These are phyloP conservation scores for Drechslera avenae DNA, from an alignment of 2,329 filamentous ascomycete genomes.

Conservation along the genomic window DNA sequence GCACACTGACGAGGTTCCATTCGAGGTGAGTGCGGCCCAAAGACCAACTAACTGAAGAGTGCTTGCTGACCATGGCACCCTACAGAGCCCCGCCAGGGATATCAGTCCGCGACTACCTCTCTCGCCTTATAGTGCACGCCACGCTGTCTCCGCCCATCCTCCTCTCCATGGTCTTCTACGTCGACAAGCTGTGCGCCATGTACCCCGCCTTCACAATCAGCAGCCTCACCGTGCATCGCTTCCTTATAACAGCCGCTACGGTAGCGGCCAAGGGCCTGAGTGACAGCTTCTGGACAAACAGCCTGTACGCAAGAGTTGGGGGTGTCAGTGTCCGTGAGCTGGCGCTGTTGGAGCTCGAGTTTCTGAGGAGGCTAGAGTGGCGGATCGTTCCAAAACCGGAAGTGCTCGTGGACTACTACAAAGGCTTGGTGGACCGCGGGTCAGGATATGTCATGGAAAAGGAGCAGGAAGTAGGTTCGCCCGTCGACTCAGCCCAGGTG, in stretches of 20 bases:
- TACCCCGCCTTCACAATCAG: constrained; percentile 97
- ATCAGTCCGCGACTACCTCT: constrained; percentile 90
- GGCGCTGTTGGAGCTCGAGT: constrained; percentile 89
- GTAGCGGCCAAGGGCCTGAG: constrained; percentile 95
- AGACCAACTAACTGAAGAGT: background rate
- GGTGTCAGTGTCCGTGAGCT: constrained; percentile 89
- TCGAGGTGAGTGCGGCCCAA: constrained; percentile 68
- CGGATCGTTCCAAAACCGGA: constrained; percentile 96
- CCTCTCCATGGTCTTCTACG: constrained; percentile 99
- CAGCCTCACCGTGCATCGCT: constrained; percentile 94
- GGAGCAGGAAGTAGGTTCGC: constrained; percentile 24
- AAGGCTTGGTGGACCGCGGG: constrained; percentile 75
- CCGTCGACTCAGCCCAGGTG: constrained; percentile 15
- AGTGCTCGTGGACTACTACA: constrained; percentile 90
- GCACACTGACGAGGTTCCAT: constrained; percentile 90
- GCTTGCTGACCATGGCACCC: constrained; percentile 12
- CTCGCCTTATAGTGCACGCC: constrained; percentile 89
- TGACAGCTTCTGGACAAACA: constrained; percentile 98
- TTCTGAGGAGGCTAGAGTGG: constrained; percentile 91
- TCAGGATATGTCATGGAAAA: constrained; percentile 61
- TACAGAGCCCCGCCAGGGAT: constrained; percentile 79
- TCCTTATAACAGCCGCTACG: constrained; percentile 92
- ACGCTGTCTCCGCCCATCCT: constrained; percentile 90
- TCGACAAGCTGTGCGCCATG: constrained; percentile 88
- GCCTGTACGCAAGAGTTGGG: constrained; percentile 90